Percentiles rank a stretch among this genome's conserved stretches.
Evolutionary conservation across 2,329 filamentous ascomycete species (phyloP).

Genomic region (Furcasterigmium sp.): DNA sequence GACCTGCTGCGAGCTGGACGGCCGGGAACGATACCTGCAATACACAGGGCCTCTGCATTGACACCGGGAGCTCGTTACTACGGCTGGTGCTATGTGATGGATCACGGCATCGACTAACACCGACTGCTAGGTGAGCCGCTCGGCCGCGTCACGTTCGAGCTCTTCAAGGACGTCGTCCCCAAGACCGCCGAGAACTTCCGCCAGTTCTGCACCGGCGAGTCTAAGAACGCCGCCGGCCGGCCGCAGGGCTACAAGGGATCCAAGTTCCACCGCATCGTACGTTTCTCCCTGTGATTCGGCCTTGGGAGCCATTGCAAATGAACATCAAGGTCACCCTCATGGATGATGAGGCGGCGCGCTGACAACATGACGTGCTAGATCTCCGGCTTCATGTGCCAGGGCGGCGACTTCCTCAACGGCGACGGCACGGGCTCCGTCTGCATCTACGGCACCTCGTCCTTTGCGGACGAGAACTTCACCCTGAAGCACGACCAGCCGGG

Average conservation of each 20-base stretch:
- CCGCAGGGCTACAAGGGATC: conserved; percentile 92
- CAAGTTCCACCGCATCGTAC: conserved; percentile 89
- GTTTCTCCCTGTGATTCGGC: conserved; percentile 26
- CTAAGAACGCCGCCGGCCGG: conserved; percentile 68
- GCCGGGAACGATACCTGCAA: no score
- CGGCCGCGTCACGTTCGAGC: conserved; percentile 83
- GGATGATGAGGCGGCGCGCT: neutral
- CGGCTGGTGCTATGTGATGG: no score
- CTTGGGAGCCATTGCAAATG: no score
- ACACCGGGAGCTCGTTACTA: no score
- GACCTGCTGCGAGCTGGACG: no score
- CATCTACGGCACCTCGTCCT: conserved; percentile 81
- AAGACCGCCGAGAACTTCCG: conserved; percentile 95
- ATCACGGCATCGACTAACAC: neutral
- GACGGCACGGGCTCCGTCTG: conserved; percentile 84
- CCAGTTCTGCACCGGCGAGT: conserved; percentile 93
- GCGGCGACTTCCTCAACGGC: conserved; percentile 90
- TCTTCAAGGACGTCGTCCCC: conserved; percentile 80
- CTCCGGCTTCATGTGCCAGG: conserved; percentile 95
- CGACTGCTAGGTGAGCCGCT: conserved; percentile 67
- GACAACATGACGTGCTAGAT: conserved; percentile 57
- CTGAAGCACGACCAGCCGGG: conserved; percentile 75
- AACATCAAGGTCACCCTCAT: no score
- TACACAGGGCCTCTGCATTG: no score
- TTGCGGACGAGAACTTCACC: conserved; percentile 86